Conservation (phyloP, 2,329 filamentous ascomycete species). For the Sarocladium brachiariae region DNA sequence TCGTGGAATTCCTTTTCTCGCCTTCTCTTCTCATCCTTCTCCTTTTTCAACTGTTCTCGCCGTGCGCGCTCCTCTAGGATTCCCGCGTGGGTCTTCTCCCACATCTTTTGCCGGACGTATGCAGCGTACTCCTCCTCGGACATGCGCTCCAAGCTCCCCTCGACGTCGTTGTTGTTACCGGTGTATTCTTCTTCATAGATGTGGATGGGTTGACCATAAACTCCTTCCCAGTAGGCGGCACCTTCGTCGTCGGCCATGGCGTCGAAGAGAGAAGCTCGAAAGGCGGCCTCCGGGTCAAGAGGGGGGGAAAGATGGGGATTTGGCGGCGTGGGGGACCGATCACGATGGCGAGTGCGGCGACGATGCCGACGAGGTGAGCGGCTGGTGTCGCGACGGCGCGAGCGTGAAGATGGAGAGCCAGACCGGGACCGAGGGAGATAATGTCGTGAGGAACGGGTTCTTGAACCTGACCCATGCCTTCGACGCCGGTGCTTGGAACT, state of each 20-base stretch:
- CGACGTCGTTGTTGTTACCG: conserved; percentile 22
- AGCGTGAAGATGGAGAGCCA: conserved; percentile 18
- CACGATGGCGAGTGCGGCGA: conserved; percentile 20
- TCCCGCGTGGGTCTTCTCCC: conserved; percentile 86
- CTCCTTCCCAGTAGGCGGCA: conserved; percentile 86
- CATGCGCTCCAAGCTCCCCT: conserved; percentile 68
- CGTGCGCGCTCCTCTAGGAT: conserved; percentile 68
- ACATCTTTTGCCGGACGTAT: conserved; percentile 85
- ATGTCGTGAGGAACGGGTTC: conserved; percentile 15
- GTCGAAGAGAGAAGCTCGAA: conserved; percentile 91
- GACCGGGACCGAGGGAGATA: conserved; percentile 14
- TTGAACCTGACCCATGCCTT: conserved; percentile 15
- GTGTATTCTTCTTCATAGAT: conserved; percentile 47
- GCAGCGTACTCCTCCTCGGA: conserved; percentile 85
- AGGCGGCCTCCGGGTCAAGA: conserved; percentile 66
- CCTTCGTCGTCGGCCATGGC: conserved; percentile 96
- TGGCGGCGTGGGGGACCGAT: conserved; percentile 37
- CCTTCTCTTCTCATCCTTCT: conserved; percentile 44
- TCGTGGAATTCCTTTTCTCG: conserved; percentile 46
- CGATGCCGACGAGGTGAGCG: conserved; percentile 1
- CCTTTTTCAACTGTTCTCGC: conserved; percentile 45
- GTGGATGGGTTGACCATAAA: conserved; percentile 96
- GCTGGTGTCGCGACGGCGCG: conserved; percentile 22
- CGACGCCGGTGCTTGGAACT: conserved; percentile 19
- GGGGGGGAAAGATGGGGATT: conserved; percentile 39